Percentiles rank a stretch among this genome's conserved stretches.
Conservation (phyloP, 2,329 filamentous ascomycete genomes). For the Microdochium nivale region DNA sequence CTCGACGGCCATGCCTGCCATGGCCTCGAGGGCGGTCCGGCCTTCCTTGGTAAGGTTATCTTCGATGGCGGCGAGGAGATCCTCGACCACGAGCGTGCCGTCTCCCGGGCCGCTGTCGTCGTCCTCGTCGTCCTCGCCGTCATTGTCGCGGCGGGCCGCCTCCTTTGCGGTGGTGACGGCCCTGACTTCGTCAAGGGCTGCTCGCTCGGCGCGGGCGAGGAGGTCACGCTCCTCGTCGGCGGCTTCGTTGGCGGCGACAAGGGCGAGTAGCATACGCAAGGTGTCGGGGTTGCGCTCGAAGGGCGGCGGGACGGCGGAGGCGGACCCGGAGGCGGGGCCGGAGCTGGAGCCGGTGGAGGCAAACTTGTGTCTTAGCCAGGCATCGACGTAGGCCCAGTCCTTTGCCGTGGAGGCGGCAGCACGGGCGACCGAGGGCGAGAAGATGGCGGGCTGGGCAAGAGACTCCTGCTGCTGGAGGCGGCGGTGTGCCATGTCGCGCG, state of each 20-base stretch:
- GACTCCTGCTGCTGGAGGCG: conserved; percentile 1
- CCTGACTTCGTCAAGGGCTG: conserved; percentile 45
- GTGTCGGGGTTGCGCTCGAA: conserved; percentile 89
- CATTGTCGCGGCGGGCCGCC: conserved; percentile 5
- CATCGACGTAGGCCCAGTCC: conserved; percentile 84
- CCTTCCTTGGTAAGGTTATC: conserved; percentile 47
- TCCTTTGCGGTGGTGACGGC: conserved; percentile 23
- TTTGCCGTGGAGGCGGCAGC: conserved; percentile 75
- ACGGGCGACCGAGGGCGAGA: conserved; percentile 60
- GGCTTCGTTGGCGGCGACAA: conserved; percentile 68
- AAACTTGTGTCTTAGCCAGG: conserved; percentile 67
- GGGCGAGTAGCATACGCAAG: conserved; percentile 61
- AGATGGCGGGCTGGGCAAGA: conserved; percentile 38
- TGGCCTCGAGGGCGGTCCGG: conserved; percentile 43
- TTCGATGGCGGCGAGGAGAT: conserved; percentile 45
- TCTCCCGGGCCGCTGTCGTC: conserved; percentile 3
- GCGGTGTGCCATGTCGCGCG: conserved; percentile 27
- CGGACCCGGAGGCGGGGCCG: conserved; percentile 19
- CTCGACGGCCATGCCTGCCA: conserved; percentile 42
- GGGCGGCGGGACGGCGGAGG: conserved; percentile 51
- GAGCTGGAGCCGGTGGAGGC: no score
- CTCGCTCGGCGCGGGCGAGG: conserved; percentile 48
- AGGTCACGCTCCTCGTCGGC: conserved; percentile 62
- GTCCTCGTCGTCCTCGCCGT: not conserved
- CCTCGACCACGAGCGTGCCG: conserved; percentile 19